phyloP scores from a whole-genome alignment of 2,329 filamentous ascomycete genomes.

The Fusarium verticillioides region DNA sequence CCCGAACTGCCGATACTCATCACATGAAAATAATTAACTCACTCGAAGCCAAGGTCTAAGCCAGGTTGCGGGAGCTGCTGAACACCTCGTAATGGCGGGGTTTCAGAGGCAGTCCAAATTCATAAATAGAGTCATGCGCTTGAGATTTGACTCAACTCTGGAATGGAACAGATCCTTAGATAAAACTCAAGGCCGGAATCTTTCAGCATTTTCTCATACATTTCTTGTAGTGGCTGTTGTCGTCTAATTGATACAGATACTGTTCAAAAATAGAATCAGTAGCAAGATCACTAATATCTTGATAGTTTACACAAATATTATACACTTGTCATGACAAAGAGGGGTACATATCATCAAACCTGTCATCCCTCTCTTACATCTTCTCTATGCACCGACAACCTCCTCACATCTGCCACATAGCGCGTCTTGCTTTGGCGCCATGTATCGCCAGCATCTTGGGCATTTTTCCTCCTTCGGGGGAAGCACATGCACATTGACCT shows the following conservation, averaged over 20 bases:
- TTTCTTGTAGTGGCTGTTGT: constrained; percentile 5
- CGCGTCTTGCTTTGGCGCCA: constrained; percentile 71
- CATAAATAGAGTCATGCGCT: constrained; percentile 29
- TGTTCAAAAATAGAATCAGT: background rate
- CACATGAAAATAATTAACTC: constrained; percentile 35
- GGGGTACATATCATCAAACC: constrained; percentile 20
- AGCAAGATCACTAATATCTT: constrained; percentile 2
- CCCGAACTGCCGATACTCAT: constrained; percentile 25
- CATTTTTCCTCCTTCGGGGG: constrained; percentile 75
- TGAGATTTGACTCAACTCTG: constrained; percentile 22
- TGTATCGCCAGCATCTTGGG: constrained; percentile 87
- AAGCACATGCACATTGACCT: constrained; percentile 56
- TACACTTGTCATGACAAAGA: constrained; percentile 30
- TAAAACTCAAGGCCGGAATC: background rate
- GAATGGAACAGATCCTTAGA: background rate
- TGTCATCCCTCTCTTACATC: background rate
- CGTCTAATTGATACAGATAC: constrained; percentile 19
- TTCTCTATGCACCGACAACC: constrained; percentile 58
- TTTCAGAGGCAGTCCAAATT: constrained; percentile 29
- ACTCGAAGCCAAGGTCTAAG: constrained; percentile 15
- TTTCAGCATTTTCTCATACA: background rate
- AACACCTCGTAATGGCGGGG: constrained; percentile 17
- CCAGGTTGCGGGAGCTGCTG: constrained; percentile 18
- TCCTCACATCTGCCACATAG: constrained; percentile 81
- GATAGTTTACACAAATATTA: constrained; percentile 32